Base-by-base conservation (phyloP, 768 basidiomycete species). In the Candolleomyces aberdarensis region DNA sequence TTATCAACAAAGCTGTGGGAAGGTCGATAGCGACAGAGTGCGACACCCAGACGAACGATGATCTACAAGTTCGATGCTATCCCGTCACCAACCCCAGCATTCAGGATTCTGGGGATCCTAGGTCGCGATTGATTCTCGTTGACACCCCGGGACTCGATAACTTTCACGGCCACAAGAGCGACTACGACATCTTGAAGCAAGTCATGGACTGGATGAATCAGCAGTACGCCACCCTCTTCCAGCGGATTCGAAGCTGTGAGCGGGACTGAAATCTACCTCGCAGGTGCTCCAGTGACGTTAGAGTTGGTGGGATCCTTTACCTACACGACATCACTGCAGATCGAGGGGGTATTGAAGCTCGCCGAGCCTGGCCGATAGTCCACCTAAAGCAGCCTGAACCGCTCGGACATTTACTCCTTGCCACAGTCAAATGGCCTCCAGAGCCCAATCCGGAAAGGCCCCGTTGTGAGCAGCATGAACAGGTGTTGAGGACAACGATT, bases 301-400 rank as follows among this genome's bases (percentile, higher is more conserved):
- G 15, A 19, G 9, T 55, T 31, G 53, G 53, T 13, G 62, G 62
- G n/a, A 57, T 63, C 14, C 22, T 63, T 6, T 63, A 59, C 13
- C 22, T 63, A 11, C 62, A 63, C 40, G 59, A 59, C 29, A 63
- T 63, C n/a, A 52, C 62, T 9, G 59, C 56, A 44, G 60, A 63
- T 20, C 36, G 53, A 11, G 53, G 15, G 3, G 19, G 19, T 20
- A 15, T 2, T 22, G 17, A 55, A 49, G 13, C 13, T 10, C 11
- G 5, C 29, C 13, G 7, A 14, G 13, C 53, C 32, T 55, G 53
- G 53, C 53, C 53, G 32, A 19, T 55, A 7, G 19, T n/a, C 10
- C 31, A 55, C 31, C 22, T 55, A 2, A 9, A n/a, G 15, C 19
- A 22, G 32, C 53, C 53, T 5, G 32, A 36, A 14, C 14, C 32